Evolutionary conservation across 2,329 filamentous ascomycete species (phyloP), one percentile per base, ranked within the genome.

Genomic region (Pestalotiopsis sp.): DNA sequence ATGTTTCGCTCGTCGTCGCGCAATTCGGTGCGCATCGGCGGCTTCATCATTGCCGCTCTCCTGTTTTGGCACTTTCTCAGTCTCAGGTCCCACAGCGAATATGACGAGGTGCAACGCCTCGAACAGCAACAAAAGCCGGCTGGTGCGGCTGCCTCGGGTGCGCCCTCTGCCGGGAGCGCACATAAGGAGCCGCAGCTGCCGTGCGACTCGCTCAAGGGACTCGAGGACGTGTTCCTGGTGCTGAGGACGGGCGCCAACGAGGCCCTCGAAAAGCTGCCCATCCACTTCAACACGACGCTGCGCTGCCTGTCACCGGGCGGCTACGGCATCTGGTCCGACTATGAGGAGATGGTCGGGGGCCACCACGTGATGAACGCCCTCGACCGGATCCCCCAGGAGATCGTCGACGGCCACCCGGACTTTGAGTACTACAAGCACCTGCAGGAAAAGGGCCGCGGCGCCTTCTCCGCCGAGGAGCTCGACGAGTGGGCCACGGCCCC

Each of bases 231-330:
- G 60, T 84, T 89, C 69, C 82, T 90, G 14, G 79, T 89, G 11
- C 80, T 90, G 70, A 86, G 86, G 71, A 90, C 88, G 1, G 88
- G 87, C 66, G 86, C 87, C n/a, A 87, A 86, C 13, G 87, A 90
- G 73, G 82, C 87, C 14, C 77, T 80, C 66, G 82, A 85, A 36
- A 88, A 88, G 74, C 81, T 90, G 2, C 86, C 87, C 1, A 77
- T 83, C 3, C 87, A 89, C 71, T 82, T 88, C 69, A 75, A 81
- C 65, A 87, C 85, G 1, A 87, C 87, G 0, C 80, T 90, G 23
- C 80, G 81, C 70, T 90, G 88, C 78, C 82, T 87, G 58, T 83
- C 85, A 39, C 20, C n/a, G 11, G 20, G 20, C 1, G 79, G 88
- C 75, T 86, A 84, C 66, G 82, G 85, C 64, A 84, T 90, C 73